Conservation (phyloP, 2,329 filamentous ascomycete genomes). For the Camillea tinctor region DNA sequence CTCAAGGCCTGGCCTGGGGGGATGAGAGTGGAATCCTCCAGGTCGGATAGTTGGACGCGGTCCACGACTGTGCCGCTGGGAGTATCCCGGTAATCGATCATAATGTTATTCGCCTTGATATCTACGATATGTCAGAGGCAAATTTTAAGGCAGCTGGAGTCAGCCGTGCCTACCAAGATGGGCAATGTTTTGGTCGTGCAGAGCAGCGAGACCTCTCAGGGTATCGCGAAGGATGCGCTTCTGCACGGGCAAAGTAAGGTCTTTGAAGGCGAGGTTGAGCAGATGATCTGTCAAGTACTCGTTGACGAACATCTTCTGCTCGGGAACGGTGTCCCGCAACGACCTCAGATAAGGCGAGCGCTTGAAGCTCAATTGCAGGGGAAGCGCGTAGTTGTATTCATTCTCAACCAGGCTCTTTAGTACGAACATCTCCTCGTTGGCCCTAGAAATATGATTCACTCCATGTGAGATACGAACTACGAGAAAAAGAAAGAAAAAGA, state of each 20-base stretch:
- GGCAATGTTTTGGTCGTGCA: constrained; percentile 39
- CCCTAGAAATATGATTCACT: constrained; percentile 19
- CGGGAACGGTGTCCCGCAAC: constrained; percentile 41
- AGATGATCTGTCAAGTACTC: constrained; percentile 43
- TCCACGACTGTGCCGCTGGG: constrained; percentile 32
- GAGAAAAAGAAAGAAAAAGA: too few species aligned
- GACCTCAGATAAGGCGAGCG: constrained; percentile 38
- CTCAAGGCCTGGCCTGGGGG: constrained; percentile 35
- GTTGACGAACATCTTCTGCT: constrained; percentile 45
- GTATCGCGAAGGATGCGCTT: constrained; percentile 44
- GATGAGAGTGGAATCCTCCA: constrained; percentile 41
- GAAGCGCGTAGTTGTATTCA: constrained; percentile 35
- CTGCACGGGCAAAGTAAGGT: constrained; percentile 35
- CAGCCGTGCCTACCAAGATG: constrained; percentile 30
- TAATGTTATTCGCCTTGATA: constrained; percentile 45
- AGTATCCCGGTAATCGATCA: constrained; percentile 38
- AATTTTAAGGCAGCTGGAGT: constrained; percentile 5
- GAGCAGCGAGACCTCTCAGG: constrained; percentile 37
- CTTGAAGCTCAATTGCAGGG: constrained; percentile 31
- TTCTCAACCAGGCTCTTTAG: constrained; percentile 35
- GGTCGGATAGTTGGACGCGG: constrained; percentile 39
- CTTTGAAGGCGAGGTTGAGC: constrained; percentile 40
- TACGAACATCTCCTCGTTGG: constrained; percentile 34
- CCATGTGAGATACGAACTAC: background rate
- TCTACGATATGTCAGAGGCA: constrained; percentile 26